Evolutionary conservation across 2,329 filamentous ascomycete species (phyloP).

Genomic region (Colletotrichum sojae): DNA sequence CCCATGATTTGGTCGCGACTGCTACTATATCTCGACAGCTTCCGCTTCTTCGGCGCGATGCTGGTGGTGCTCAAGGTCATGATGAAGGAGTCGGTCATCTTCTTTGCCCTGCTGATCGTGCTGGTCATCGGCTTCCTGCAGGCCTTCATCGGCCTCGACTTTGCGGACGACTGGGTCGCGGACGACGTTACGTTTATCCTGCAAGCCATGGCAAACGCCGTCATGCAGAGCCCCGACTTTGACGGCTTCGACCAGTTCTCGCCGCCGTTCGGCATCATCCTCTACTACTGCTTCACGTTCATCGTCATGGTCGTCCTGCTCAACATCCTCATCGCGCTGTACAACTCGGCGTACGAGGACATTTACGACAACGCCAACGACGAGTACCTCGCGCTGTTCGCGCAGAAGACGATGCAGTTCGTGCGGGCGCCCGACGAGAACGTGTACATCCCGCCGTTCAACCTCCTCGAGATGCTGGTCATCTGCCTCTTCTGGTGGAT

Average conservation of each 20-base stretch:
- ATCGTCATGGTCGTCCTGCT: slow-evolving; percentile 94
- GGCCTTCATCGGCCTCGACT: slow-evolving; percentile 92
- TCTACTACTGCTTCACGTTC: slow-evolving; percentile 99
- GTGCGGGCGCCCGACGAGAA: slow-evolving; percentile 98
- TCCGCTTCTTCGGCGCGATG: slow-evolving; percentile 98
- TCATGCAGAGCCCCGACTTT: slow-evolving; percentile 95
- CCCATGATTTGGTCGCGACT: slow-evolving; percentile 98
- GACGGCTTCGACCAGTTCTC: slow-evolving; percentile 89
- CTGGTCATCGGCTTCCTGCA: slow-evolving; percentile 92
- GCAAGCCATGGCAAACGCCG: slow-evolving; percentile 87
- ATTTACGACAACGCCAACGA: slow-evolving; percentile 95
- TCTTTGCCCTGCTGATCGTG: slow-evolving; percentile 90
- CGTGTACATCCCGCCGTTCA: slow-evolving; percentile 96
- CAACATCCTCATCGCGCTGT: slow-evolving; percentile 96
- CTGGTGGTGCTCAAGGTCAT: slow-evolving; percentile 95
- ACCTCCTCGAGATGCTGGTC: slow-evolving; percentile 88
- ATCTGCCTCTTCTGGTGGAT: slow-evolving; percentile 95
- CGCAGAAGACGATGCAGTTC: slow-evolving; percentile 96
- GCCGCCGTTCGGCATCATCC: slow-evolving; percentile 91
- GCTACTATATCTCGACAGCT: slow-evolving; percentile 90
- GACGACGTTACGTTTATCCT: slow-evolving; percentile 82
- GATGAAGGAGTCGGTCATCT: slow-evolving; percentile 95
- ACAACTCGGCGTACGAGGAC: slow-evolving; percentile 96
- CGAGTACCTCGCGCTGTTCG: slow-evolving; percentile 94
- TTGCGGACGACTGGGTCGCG: slow-evolving; percentile 79